Evolutionary conservation across 306 rosid species (phyloP).

Genomic region (barrel medic (Medicago truncatula)): DNA sequence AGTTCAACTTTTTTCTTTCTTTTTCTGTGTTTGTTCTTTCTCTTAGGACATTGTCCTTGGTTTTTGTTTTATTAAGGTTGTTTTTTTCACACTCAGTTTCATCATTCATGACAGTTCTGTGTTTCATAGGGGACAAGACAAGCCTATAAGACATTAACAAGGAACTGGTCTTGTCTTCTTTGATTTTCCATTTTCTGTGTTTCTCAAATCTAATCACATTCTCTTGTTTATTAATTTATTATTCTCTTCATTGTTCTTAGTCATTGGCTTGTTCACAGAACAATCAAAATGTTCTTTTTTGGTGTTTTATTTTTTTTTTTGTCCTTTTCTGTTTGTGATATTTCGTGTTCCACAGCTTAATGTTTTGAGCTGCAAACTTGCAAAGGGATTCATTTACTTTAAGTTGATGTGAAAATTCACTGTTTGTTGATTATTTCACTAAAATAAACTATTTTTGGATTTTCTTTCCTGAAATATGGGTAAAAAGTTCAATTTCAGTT

Average conservation of each 20-base stretch:
- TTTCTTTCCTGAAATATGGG: slow-evolving; percentile 48
- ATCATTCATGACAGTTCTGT: too few relatives aligned
- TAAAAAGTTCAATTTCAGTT: slow-evolving; percentile 44
- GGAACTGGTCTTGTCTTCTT: too few relatives aligned
- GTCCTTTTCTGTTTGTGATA: slow-evolving; percentile 49
- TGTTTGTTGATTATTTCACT: slow-evolving; percentile 18
- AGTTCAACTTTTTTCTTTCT: slow-evolving; percentile 20
- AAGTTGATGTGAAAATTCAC: slow-evolving; percentile 3
- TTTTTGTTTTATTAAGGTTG: background rate
- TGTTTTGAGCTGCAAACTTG: slow-evolving; percentile 30
- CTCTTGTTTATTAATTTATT: slow-evolving; percentile 3
- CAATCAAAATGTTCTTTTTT: slow-evolving; percentile 40
- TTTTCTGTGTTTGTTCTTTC: background rate
- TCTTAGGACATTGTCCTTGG: slow-evolving; percentile 26
- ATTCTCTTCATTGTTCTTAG: slow-evolving; percentile 32
- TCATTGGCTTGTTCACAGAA: slow-evolving; percentile 28
- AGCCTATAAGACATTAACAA: too few relatives aligned
- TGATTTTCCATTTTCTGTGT: too few relatives aligned
- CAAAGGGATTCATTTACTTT: slow-evolving; percentile 38
- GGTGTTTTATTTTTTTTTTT: slow-evolving; percentile 16
- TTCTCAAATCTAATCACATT: slow-evolving; percentile 11
- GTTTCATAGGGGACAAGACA: too few relatives aligned
- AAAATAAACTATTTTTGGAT: slow-evolving; percentile 32
- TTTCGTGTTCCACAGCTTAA: slow-evolving; percentile 42
- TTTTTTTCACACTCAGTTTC: too few relatives aligned